Evolutionary conservation across 1,139 yeast species (phyloP).

Genomic region (Protomyces pachydermus): DNA sequence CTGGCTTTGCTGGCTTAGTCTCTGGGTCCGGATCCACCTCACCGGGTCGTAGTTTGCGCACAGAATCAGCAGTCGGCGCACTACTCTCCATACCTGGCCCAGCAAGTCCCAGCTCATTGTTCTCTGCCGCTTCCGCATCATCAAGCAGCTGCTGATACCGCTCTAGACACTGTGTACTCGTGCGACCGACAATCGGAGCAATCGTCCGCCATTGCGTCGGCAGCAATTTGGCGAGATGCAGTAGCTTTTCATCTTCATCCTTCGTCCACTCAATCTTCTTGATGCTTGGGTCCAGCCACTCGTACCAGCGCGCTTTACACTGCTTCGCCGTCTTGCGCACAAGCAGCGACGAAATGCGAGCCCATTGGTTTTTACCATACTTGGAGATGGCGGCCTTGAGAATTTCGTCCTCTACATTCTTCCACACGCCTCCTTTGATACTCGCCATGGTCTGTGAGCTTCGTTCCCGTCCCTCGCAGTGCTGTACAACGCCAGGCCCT

Average conservation of each 20-base stretch:
- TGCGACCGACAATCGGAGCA: constrained; percentile 71
- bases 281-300: constrained; percentile 74
- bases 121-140: constrained; percentile 45
- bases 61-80: constrained; percentile 32
- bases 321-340: constrained; percentile 86
- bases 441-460: constrained; percentile 4
- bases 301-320: constrained; percentile 89
- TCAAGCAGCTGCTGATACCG: constrained; percentile 74
- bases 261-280: constrained; percentile 62
- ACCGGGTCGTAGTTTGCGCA: constrained; percentile 40
- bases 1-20: constrained; percentile 77
- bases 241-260: constrained; percentile 69
- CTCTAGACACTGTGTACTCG: constrained; percentile 86
- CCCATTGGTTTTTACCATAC: constrained; percentile 93
- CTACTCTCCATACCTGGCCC: constrained; percentile 49
- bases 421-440: constrained; percentile 30
- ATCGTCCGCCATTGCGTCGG: constrained; percentile 96
- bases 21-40: constrained; percentile 70
- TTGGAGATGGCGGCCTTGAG: constrained; percentile 50
- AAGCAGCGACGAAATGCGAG: constrained; percentile 79
- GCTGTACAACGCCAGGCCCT: too few relatives aligned
- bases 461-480: too few relatives aligned
- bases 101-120: constrained; percentile 47
- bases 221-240: constrained; percentile 60
- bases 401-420: constrained; percentile 30